phyloP scores from a whole-genome alignment of 768 basidiomycete genomes.

The Albatrellus ellisii region DNA sequence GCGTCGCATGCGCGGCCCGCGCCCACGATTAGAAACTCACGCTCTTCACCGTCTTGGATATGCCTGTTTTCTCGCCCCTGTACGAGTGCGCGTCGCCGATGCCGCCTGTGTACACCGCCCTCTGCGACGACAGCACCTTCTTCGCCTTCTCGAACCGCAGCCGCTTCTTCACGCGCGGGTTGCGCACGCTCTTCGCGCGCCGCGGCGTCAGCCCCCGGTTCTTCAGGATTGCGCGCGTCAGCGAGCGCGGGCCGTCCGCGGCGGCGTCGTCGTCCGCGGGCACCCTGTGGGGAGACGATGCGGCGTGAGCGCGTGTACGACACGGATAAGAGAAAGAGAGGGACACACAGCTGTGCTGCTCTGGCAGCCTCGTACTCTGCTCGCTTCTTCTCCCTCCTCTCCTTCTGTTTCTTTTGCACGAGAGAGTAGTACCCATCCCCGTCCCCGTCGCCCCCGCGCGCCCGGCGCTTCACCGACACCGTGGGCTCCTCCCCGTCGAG shows the following conservation, averaged over 20 bases:
- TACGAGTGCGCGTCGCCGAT: conserved; percentile 59
- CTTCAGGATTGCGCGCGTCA: conserved; percentile 83
- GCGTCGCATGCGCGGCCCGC: too few relatives aligned
- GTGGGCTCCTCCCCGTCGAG: conserved; percentile 45
- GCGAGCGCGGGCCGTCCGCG: conserved; percentile 67
- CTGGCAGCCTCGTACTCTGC: conserved; percentile 61
- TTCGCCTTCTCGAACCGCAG: conserved; percentile 90
- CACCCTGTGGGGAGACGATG: conserved; percentile 18
- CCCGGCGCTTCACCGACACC: conserved; percentile 17
- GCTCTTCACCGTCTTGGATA: conserved; percentile 82
- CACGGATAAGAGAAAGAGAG: neutral
- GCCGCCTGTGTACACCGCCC: conserved; percentile 89
- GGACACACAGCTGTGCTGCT: conserved; percentile 42
- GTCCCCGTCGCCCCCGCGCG: conserved; percentile 21
- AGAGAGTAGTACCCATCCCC: conserved; percentile 85
- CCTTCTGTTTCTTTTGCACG: conserved; percentile 59
- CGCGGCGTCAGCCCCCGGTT: conserved; percentile 92
- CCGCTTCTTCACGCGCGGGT: conserved; percentile 96
- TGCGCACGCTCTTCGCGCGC: conserved; percentile 81
- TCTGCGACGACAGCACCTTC: conserved; percentile 81
- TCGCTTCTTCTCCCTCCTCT: conserved; percentile 70
- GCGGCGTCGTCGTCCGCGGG: conserved; percentile 24
- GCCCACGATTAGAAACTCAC: conserved; percentile 36
- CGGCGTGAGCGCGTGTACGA: neutral
- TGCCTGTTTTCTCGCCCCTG: conserved; percentile 88